Base-by-base conservation (phyloP, 768 basidiomycete genomes). In the Clitopilus hobsonii region DNA sequence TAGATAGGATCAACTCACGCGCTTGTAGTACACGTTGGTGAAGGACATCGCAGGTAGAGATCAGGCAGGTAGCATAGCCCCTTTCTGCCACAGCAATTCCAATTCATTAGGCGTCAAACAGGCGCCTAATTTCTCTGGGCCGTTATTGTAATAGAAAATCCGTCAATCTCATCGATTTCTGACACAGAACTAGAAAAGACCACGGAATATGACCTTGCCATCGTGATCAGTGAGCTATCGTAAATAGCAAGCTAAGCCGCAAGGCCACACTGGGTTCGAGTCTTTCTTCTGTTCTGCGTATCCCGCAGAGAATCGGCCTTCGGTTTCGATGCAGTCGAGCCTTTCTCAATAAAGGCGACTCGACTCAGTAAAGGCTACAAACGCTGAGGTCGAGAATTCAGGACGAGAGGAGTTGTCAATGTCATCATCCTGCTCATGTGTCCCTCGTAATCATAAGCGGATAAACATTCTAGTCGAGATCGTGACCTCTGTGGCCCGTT, bases 1-100 rank as follows among this genome's bases (percentile, higher is more conserved):
- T 30, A 48, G 26, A 41, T 38, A 54, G 6, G 51, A 25, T 20
- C 4, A 30, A 77, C 83, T 75, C 69, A 93, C 92, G 62, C 93
- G 83, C 70, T 91, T 91, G 74, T 93, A 94, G 72, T 95, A 97
- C 41, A 92, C 64, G 67, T 97, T 96, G 27, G 78, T 77, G 72
- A 91, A 88, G 38, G 83, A 83, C 88, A 89, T 89, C 59, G 25
- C 38, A 49, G 55, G n/a, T 54, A 3, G 47, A 54, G n/a, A 27
- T 51, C 41, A 45, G 41, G 22, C 10, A 45, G 16, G 18, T 20
- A 32, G 41, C 41, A 45, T 45, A 45, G 41, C 41, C 41, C 41
- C 16, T 20, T 23, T 20, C 14, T 20, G 22, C 41, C 11, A 2
- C 13, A 36, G 32, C 32, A 36, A n/a, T n/a, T 11, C 10, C 32